Base-by-base conservation (phyloP, 2,329 filamentous ascomycete genomes). In the Neopestalotiopsis sp. region DNA sequence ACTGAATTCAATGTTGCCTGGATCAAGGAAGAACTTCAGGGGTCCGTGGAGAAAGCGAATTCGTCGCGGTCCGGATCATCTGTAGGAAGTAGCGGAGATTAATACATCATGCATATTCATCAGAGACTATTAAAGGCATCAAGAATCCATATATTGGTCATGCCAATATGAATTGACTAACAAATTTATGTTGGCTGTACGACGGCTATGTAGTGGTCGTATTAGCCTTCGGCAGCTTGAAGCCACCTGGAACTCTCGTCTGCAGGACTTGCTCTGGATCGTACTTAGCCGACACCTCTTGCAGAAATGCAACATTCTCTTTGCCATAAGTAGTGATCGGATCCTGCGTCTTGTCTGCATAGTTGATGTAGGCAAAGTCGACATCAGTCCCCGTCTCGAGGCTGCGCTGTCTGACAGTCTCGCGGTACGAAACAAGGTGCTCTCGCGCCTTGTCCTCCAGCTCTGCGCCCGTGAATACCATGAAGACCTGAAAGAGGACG, bases 331-430 rank as follows among this genome's bases (percentile, higher is more conserved):
- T 77, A 1, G 69, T 72, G 17, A 79, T 69, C 5, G 75, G 74
- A 63, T 75, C 69, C 71, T 79, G 77, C 59, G 76, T 76, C 62
- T 75, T 75, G 5, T 76, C 72, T 67, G 76, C 78, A 67, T 83
- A 82, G 74, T 81, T 82, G 67, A 82, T 76, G 69, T 81, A 80
- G 68, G 78, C 75, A 71, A 78, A 81, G 1, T 73, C 60, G 65
- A 79, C 74, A 14, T 69, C 68, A 30, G 64, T 68, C 30, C 65
- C 70, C 28, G 70, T 32, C 17, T 66, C 60, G 17, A 52, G 14
- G 12, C 70, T 71, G 34, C 69, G 75, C 4, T 67, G 64, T 40
- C 77, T 72, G 10, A 78, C 75, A 1, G 76, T 77, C 14, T 76
- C 71, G 63, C 75, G 71, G 14, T 79, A 78, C 7, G 68, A 64